phyloP scores from a whole-genome alignment of 441 rosid genomes.

The Cnidoscolus chayamansa region DNA sequence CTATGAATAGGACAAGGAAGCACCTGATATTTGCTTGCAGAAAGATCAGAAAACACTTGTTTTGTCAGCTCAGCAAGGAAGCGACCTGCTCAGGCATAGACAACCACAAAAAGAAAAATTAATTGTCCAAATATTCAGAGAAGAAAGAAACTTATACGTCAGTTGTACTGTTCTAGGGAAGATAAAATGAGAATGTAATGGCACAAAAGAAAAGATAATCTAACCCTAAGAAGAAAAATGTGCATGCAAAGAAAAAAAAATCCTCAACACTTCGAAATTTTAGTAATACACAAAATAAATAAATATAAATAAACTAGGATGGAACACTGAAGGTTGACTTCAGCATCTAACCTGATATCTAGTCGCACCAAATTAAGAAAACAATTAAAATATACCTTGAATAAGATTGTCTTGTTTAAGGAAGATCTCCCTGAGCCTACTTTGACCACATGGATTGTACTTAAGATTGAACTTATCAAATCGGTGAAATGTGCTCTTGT shows the following conservation, averaged over 20 bases:
- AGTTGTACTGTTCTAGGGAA: background rate
- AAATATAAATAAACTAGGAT: background rate
- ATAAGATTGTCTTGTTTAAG: slow-evolving; percentile 98
- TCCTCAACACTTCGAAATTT: background rate
- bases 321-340: slow-evolving; percentile 1
- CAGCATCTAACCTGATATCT: background rate
- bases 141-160: slow-evolving; percentile 5
- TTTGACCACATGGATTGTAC: slow-evolving; percentile 99
- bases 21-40: slow-evolving; percentile 97
- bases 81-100: slow-evolving; percentile 59
- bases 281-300: background rate
- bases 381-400: slow-evolving; percentile 55
- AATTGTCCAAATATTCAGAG: background rate
- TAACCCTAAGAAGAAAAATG: background rate
- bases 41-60: slow-evolving; percentile 88
- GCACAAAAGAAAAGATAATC: background rate
- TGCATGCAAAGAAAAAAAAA: background rate
- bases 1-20: slow-evolving; percentile 7
- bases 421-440: slow-evolving; percentile 98
- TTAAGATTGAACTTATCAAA: slow-evolving; percentile 98
- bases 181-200: background rate
- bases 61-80: slow-evolving; percentile 92
- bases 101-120: background rate
- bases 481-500: slow-evolving; percentile 99
- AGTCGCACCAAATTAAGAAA: slow-evolving; percentile 4